Conservation (phyloP, 805 yeast species). For the Grigorovia yakushimaensis region DNA sequence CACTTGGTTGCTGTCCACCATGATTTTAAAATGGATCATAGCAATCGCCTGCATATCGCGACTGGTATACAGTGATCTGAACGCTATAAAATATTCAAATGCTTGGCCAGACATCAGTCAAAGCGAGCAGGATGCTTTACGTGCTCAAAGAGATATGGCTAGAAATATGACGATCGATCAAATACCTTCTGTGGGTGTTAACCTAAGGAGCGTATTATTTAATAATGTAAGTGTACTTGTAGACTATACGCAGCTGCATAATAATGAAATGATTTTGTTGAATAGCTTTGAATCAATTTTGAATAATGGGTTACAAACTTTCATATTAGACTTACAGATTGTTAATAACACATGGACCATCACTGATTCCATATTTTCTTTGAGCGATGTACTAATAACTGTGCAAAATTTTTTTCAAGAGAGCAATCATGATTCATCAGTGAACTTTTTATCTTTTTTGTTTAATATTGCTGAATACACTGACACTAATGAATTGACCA, state of each 20-base stretch:
- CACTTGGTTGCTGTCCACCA: too few species aligned
- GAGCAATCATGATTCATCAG: constrained; percentile 40
- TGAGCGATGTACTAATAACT: constrained; percentile 16
- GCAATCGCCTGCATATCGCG: background rate
- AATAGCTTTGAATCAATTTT: constrained; percentile 27
- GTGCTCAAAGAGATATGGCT: constrained; percentile 41
- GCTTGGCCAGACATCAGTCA: constrained; percentile 29
- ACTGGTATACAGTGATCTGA: background rate
- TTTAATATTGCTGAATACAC: background rate
- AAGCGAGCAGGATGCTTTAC: constrained; percentile 27
- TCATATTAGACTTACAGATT: constrained; percentile 49
- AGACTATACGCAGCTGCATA: constrained; percentile 7
- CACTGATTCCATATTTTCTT: constrained; percentile 14
- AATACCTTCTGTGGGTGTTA: constrained; percentile 33
- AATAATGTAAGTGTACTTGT: constrained; percentile 15
- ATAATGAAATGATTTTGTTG: background rate
- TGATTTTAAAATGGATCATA: background rate
- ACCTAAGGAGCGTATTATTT: constrained; percentile 27
- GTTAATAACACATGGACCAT: constrained; percentile 32
- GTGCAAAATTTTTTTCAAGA: constrained; percentile 29
- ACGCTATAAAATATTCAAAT: background rate
- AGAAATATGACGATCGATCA: constrained; percentile 34
- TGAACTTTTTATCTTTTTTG: constrained; percentile 33
- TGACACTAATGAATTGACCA: background rate
- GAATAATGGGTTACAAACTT: constrained; percentile 35